A percentile compares a stretch with the other conserved stretches of the same genome.
These are phyloP conservation scores for Lathyrus oleraceus DNA, from an alignment of 306 rosid genomes.

Conservation along the genomic window DNA sequence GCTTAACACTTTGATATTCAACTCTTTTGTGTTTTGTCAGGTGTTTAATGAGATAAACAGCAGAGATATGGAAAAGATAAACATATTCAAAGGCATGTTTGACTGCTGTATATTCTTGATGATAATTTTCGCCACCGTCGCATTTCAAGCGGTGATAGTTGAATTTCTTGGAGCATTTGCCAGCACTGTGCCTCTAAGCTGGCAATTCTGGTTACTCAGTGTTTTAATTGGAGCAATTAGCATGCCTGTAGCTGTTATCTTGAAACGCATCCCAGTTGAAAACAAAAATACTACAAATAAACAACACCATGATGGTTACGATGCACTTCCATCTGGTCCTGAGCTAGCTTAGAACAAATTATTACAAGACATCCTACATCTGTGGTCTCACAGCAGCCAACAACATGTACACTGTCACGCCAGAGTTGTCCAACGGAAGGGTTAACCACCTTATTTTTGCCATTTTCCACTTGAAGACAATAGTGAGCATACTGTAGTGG, in stretches of 20 bases:
- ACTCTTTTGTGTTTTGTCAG: constrained; percentile 95
- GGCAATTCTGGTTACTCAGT: constrained; percentile 85
- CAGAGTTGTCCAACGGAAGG: too few species aligned
- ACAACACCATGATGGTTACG: constrained; percentile 78
- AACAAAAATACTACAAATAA: constrained; percentile 17
- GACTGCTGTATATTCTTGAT: constrained; percentile 72
- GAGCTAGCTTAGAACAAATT: constrained; percentile 54
- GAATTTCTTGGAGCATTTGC: constrained; percentile 87
- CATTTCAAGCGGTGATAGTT: constrained; percentile 69
- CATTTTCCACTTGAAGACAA: too few species aligned
- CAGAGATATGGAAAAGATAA: constrained; percentile 82
- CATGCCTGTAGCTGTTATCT: constrained; percentile 67
- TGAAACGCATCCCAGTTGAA: constrained; percentile 87
- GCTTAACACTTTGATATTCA: constrained; percentile 86
- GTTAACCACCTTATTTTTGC: too few species aligned
- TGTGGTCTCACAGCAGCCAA: too few species aligned
- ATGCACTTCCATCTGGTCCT: constrained; percentile 64
- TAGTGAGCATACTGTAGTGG: too few species aligned
- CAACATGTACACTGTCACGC: too few species aligned
- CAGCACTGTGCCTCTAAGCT: constrained; percentile 86
- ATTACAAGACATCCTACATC: too few species aligned
- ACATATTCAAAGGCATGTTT: constrained; percentile 78
- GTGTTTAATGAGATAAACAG: constrained; percentile 94
- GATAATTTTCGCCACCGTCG: constrained; percentile 58
- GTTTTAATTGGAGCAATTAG: constrained; percentile 72